A percentile compares a stretch with the other conserved stretches of the same genome.
Conservation (phyloP, 1,139 yeast species). For the Protomyces pachydermus region DNA sequence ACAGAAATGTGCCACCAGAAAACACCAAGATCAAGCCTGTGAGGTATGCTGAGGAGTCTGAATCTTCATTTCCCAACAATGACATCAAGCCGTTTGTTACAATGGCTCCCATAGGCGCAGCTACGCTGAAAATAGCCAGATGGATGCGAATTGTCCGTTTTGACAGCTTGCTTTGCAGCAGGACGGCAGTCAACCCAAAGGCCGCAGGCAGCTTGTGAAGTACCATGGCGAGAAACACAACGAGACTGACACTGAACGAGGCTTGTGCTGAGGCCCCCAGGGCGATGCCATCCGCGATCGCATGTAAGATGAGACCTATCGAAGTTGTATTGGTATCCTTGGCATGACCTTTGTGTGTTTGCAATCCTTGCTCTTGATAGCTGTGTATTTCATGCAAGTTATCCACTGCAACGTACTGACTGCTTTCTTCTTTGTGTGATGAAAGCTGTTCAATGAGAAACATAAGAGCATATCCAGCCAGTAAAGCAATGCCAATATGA, state of each 20-base stretch:
- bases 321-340: not conserved
- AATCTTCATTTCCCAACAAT: constrained; percentile 36
- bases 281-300: constrained; percentile 70
- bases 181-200: constrained; percentile 59
- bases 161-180: constrained; percentile 42
- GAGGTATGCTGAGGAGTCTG: constrained; percentile 41
- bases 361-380: not conserved
- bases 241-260: constrained; percentile 45
- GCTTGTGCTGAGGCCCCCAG: constrained; percentile 56
- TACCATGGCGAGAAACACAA: constrained; percentile 57
- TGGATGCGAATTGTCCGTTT: constrained; percentile 43
- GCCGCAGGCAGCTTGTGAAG: constrained; percentile 74
- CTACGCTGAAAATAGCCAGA: constrained; percentile 47
- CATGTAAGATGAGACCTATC: constrained; percentile 61
- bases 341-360: not conserved
- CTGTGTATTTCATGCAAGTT: constrained; percentile 18
- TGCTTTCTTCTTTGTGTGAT: constrained; percentile 14
- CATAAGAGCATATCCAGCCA: constrained; percentile 53
- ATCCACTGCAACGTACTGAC: constrained; percentile 11
- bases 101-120: constrained; percentile 54
- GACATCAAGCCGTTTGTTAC: constrained; percentile 45
- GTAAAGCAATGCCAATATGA: constrained; percentile 42
- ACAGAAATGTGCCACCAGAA: constrained; percentile 66
- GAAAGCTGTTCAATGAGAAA: constrained; percentile 46
- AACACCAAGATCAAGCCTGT: constrained; percentile 55